These are phyloP conservation scores for Fusarium liriodendri DNA, from an alignment of 2,329 filamentous ascomycete species.

Conservation along the genomic window DNA sequence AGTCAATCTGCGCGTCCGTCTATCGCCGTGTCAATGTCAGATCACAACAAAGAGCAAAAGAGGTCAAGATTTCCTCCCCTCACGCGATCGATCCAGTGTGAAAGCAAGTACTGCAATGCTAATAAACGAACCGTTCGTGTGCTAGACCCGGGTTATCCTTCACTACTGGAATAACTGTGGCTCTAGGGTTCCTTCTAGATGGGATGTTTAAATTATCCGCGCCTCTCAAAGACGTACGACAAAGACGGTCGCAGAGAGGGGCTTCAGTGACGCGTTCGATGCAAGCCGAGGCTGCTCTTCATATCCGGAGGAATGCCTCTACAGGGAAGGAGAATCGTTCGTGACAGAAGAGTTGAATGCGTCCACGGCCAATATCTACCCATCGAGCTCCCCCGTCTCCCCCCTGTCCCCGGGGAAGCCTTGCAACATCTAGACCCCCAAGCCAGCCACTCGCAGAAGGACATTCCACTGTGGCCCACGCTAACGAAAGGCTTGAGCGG, in stretches of 20 bases:
- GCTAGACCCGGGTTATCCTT: neutral
- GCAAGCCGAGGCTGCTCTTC: neutral
- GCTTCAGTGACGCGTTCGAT: neutral
- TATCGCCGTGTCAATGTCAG: neutral
- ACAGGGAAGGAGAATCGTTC: neutral
- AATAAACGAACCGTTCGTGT: constrained; percentile 7
- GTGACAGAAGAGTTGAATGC: neutral
- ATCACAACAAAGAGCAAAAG: neutral
- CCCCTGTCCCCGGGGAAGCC: neutral
- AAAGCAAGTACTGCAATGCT: neutral
- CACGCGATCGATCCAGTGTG: neutral
- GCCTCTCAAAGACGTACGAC: neutral
- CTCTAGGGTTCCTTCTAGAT: neutral
- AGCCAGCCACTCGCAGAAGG: neutral
- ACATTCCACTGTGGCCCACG: neutral
- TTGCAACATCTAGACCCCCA: neutral
- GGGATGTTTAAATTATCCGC: neutral
- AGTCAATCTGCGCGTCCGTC: neutral
- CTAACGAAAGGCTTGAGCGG: constrained; percentile 4
- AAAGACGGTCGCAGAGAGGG: neutral
- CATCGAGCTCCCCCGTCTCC: neutral
- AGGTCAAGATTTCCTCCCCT: neutral
- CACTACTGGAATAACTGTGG: constrained; percentile 27
- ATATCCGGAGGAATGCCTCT: neutral
- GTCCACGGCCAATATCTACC: neutral